phyloP scores from a whole-genome alignment of 345 rosid genomes.

The Euclidium syriacum region DNA sequence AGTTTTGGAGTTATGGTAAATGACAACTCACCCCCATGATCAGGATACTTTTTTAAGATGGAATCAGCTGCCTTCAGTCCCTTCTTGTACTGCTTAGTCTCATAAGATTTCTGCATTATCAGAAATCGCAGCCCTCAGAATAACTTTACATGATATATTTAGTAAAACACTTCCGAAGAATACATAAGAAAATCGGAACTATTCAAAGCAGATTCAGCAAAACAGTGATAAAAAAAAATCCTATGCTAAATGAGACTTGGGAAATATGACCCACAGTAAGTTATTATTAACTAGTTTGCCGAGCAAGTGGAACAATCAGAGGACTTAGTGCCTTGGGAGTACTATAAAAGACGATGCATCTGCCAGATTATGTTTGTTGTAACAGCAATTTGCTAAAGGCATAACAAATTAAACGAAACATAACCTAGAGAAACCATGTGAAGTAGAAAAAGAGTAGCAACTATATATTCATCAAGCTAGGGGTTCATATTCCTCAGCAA shows the following conservation, averaged over 20 bases:
- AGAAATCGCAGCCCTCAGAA: neutral
- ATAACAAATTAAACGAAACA: neutral
- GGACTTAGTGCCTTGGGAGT: neutral
- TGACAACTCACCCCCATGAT: constrained; percentile 82
- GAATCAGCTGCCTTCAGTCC: constrained; percentile 99
- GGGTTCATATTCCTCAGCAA: neutral
- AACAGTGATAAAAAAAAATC: neutral
- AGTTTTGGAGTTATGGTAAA: neutral
- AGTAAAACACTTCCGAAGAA: neutral
- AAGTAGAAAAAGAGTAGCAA: constrained; percentile 1
- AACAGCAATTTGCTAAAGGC: neutral
- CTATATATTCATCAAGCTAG: neutral
- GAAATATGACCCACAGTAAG: neutral
- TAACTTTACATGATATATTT: neutral
- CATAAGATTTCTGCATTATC: constrained; percentile 87
- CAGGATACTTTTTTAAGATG: constrained; percentile 94
- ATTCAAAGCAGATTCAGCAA: neutral
- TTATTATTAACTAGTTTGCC: neutral
- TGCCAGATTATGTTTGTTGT: neutral
- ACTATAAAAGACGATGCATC: neutral
- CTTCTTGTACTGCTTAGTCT: constrained; percentile 96
- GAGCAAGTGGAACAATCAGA: neutral
- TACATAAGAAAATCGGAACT: neutral
- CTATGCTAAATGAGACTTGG: neutral
- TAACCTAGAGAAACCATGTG: neutral